Percentiles rank a stretch among this genome's conserved stretches.
phyloP scores from a whole-genome alignment of 345 rosid genomes.

The Excoecaria cochinchinensis region DNA sequence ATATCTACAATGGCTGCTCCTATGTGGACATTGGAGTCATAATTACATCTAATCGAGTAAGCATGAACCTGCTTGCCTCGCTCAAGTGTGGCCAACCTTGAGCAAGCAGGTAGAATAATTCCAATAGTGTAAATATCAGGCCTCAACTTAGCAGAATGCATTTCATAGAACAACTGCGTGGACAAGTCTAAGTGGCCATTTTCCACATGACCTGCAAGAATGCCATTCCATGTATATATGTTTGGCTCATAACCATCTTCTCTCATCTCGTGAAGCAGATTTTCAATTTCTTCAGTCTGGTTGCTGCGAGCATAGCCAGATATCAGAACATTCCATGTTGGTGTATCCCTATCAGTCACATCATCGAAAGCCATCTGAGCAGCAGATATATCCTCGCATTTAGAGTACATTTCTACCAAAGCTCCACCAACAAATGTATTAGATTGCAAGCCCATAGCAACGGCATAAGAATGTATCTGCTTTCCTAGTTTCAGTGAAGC shows the following conservation, averaged over 20 bases:
- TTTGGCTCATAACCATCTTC: slow-evolving; percentile 54
- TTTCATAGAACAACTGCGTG: slow-evolving; percentile 19
- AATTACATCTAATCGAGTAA: slow-evolving; percentile 17
- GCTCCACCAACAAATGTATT: slow-evolving; percentile 61
- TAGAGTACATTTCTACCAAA: slow-evolving; percentile 27
- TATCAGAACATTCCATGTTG: slow-evolving; percentile 53
- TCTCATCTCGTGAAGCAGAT: slow-evolving; percentile 33
- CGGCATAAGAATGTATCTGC: slow-evolving; percentile 46
- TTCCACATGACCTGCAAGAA: slow-evolving; percentile 27
- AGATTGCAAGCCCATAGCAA: slow-evolving; percentile 45
- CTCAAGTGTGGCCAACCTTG: slow-evolving; percentile 23
- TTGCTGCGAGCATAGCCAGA: slow-evolving; percentile 57
- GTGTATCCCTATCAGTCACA: slow-evolving; percentile 34
- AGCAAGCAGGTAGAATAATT: slow-evolving; percentile 26
- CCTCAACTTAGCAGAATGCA: slow-evolving; percentile 14
- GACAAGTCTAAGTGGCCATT: slow-evolving; percentile 25
- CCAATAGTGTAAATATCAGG: slow-evolving; percentile 29
- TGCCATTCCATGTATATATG: slow-evolving; percentile 29
- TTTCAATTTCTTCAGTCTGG: slow-evolving; percentile 29
- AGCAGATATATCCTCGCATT: slow-evolving; percentile 14
- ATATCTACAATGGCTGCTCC: slow-evolving; percentile 34
- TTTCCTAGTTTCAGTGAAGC: slow-evolving; percentile 42
- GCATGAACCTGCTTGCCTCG: slow-evolving; percentile 31
- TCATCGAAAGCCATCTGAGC: slow-evolving; percentile 60
- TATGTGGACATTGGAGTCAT: slow-evolving; percentile 22